A percentile compares a stretch with the other conserved stretches of the same genome.
Conservation (phyloP, 2,329 filamentous ascomycete species). For the Aspergillus sp. region DNA sequence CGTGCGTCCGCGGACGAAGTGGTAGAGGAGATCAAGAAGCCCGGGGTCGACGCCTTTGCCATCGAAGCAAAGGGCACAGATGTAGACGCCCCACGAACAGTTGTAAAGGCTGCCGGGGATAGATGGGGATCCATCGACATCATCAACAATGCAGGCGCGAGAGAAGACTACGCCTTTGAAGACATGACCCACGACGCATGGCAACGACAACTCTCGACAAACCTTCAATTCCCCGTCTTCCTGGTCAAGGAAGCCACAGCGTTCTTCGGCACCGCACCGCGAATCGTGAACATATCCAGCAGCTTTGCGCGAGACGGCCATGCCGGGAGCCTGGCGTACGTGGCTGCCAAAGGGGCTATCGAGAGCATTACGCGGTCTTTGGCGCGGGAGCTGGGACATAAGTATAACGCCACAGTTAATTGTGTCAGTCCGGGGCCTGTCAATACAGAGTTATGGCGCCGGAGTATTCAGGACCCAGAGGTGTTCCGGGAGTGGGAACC, state of each 20-base stretch:
- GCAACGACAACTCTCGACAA: background rate
- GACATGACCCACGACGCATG: slow-evolving; percentile 1
- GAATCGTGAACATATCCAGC: slow-evolving; percentile 7
- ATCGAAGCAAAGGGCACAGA: background rate
- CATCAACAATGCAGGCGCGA: slow-evolving; percentile 8
- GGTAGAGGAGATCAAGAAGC: background rate
- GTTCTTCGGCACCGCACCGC: slow-evolving; percentile 1
- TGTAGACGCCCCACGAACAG: background rate
- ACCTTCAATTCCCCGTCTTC: background rate
- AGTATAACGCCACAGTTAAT: no score
- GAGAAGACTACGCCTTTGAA: slow-evolving; percentile 6
- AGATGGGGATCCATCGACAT: slow-evolving; percentile 11
- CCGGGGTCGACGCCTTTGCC: background rate
- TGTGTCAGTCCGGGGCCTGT: no score
- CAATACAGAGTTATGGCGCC: no score
- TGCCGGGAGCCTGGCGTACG: no score
- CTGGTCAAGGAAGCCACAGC: background rate
- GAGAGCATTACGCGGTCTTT: no score
- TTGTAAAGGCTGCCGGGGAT: slow-evolving; percentile 3
- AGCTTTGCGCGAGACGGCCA: no score
- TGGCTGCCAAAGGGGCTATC: no score
- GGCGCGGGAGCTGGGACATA: no score
- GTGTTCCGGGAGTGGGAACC: no score
- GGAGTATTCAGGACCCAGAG: no score
- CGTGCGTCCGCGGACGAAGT: slow-evolving; percentile 3